Base-by-base conservation (phyloP, 371 early-diverging fungal species). In the Apophysomyces elegans region DNA sequence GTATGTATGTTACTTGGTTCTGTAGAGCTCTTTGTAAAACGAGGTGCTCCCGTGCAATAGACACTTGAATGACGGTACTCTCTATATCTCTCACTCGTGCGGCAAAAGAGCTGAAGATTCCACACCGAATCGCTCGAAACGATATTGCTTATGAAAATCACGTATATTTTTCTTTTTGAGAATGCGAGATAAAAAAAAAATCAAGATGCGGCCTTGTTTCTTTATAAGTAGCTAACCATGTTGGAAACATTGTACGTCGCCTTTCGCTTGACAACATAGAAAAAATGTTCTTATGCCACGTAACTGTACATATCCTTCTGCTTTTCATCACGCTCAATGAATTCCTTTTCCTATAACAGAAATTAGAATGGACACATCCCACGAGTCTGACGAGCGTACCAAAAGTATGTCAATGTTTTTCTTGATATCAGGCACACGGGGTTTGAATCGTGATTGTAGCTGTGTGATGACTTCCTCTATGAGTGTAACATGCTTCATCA, bases 351-450 rank as follows among this genome's bases (percentile, higher is more conserved):
- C 81, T 80, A 67, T 58, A 58, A 6, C 11, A 18, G 36, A 39
- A 14, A 63, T 43, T 9, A 50, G 45, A 61, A 14, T 47, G 21
- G 18, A 39, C 35, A 14, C n/a, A 9, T 9, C 26, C 9, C 36
- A 39, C 1, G 16, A 7, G 45, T 32, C 5, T 2, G 38, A n/a
- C n/a, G 56, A 8, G 16, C 73, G 66, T 74, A 78, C 81, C 67
- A 99, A 74, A 57, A 97, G 82, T 44, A 93, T 88, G 74, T 97
- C 98, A 67, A 99, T 97, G 66, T 92, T 92, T 82, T 97, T 95
- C 77, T 98, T 99, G 81, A 99, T 97, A 63, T 93, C 95, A 21
- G 90, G 83, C 16, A 96, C 85, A 66, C 90, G 88, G 5, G 99
- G 97, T 73, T 93, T 92, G 84, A 98, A 99, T 61, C 96, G 86